Evolutionary conservation across 495 filamentous ascomycete genomes (phyloP), one percentile per base, ranked within the genome.

Genomic region (Parachaetomium inaequale): DNA sequence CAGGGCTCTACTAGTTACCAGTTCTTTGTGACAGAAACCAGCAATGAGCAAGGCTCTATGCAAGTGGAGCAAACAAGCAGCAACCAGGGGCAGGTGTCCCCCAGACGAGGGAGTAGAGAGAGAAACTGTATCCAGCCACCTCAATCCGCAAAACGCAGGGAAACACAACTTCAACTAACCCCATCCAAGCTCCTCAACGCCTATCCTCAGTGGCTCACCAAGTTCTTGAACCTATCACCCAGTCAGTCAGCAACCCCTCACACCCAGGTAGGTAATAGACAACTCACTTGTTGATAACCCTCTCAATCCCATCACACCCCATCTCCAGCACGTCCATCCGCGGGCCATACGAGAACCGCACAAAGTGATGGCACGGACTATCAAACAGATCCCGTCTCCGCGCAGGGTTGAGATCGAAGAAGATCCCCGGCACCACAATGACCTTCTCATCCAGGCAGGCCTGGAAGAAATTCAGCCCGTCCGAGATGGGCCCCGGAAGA

Each of bases 381-480:
- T 97, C 93, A 67, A 98, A 98, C 51, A 98, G 76, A 75, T 98
- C 93, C 62, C 93, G 79, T 58, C 93, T 79, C 70, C 88, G 87
- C n/a, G 87, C 86, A 14, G 93, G 93, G 77, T 98, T 97, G 68
- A 98, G 73, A 68, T 98, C 88, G 65, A 91, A 90, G 74, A 91
- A 91, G 72, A 98, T 97, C 49, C 93, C 93, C 0, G 93, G 92
- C 0, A 96, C 93, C 3, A 96, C 92, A 66, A 96, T 96, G 61
- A 94, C 89, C 80, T 93, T 94, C 81, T 96, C 90, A 65, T 88
- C 83, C 42, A 98, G 75, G 66, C 94, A 93, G 29, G 90, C 90
- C 72, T 93, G 87, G 84, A 98, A 96, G 83, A 98, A 98, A 74
- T 95, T 96, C 69, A 98, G 76, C 2, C 93, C 93, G 72, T 96